Evolutionary conservation across 371 early-diverging fungal species (phyloP), one percentile per base, ranked within the genome.

Genomic region (Cokeromyces recurvatus): DNA sequence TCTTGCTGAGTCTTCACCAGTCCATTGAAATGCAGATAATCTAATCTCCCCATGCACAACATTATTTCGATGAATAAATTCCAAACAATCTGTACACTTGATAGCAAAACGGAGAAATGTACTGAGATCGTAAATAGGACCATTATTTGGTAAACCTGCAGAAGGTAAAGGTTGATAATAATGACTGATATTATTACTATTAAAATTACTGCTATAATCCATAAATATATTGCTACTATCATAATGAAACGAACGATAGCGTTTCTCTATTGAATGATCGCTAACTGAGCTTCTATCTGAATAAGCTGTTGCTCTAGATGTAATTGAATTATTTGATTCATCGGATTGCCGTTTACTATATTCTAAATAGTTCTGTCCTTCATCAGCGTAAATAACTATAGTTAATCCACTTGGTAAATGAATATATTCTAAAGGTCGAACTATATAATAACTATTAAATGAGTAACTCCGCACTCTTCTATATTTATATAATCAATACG

Each of bases 31-130:
- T 4, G 68, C 55, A 32, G 64, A 55, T 2, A 64, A 38, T 19
- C 67, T 53, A 9, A 73, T 52, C 45, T 73, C 69, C 4, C 74
- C 74, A 32, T 73, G 74, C 2, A 73, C 61, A 3, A 64, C 53
- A 23, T 60, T 57, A 43, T 73, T 59, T 17, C 61, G 52, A 41
- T 73, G 74, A 16, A 69, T 64, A 16, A 66, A 73, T 37, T 73
- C 74, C 1, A 73, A 38, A 37, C 68, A 66, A 24, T 69, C 64
- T 29, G 62, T 62, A 31, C 67, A 66, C 40, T 66, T 66, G 38
- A 67, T 73, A 5, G 74, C 74, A 34, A 73, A 69, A 4, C 65
- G 57, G 4, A 73, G 38, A 43, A 73, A 73, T 1, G 74, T 65
- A 12, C 69, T 58, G 25, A 73, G 53, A 42, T 73, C 74, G 43